Conservation (phyloP, 768 basidiomycete genomes). For the Leccinum uliginosum region DNA sequence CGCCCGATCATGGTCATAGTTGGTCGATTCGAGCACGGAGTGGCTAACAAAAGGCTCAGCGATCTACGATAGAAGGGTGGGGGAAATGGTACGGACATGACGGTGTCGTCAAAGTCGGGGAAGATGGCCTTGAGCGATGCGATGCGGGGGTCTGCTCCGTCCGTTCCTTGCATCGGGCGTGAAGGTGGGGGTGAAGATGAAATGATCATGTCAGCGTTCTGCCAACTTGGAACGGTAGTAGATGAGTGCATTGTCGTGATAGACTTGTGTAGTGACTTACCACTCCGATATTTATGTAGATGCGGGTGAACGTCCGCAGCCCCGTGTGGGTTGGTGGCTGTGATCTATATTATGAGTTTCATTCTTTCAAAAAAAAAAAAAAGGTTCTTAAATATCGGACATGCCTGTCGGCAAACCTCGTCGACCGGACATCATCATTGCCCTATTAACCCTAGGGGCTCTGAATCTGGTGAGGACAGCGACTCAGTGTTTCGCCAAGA, state of each 20-base stretch:
- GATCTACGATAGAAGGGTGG: background rate
- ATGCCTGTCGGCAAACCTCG: too few relatives aligned
- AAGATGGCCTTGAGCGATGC: conserved; percentile 63
- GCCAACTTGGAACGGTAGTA: background rate
- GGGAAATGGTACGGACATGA: conserved; percentile 46
- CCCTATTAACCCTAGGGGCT: too few relatives aligned
- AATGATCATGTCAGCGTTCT: conserved; percentile 16
- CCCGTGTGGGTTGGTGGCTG: too few relatives aligned
- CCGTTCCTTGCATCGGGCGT: background rate
- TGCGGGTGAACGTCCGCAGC: too few relatives aligned
- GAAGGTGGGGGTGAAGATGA: conserved; percentile 14
- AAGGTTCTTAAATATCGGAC: too few relatives aligned
- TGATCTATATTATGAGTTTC: too few relatives aligned
- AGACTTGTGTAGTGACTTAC: too few relatives aligned
- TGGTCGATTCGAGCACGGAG: conserved; percentile 69
- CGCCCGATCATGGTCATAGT: conserved; percentile 69
- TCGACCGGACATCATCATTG: too few relatives aligned
- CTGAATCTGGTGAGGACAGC: too few relatives aligned
- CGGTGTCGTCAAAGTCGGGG: conserved; percentile 72
- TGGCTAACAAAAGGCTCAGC: conserved; percentile 36
- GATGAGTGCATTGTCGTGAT: conserved; percentile 3
- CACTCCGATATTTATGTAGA: too few relatives aligned
- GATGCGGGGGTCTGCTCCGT: conserved; percentile 43
- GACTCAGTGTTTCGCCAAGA: too few relatives aligned
- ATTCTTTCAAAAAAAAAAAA: too few relatives aligned